Percentiles rank a stretch among this genome's conserved stretches.
phyloP scores from a whole-genome alignment of 208 protist species.

The Crithidia bombi region DNA sequence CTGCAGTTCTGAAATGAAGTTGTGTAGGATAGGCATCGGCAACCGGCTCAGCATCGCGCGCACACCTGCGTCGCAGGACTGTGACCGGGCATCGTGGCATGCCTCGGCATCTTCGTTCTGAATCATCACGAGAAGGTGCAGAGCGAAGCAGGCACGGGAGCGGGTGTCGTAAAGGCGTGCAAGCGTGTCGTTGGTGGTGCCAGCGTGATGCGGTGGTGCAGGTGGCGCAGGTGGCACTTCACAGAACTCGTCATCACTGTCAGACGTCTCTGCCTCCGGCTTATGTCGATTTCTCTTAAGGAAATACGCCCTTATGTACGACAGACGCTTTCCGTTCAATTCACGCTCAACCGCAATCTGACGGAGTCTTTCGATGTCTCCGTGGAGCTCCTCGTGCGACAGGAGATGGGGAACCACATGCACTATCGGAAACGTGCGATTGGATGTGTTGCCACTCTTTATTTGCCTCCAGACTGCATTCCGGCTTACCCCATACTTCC shows the following conservation, averaged over 20 bases:
- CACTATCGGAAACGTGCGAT: conserved; percentile 19
- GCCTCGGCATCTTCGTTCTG: conserved; percentile 14
- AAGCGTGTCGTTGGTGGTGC: conserved; percentile 8
- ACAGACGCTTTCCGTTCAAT: background rate
- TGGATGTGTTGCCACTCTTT: conserved; percentile 1
- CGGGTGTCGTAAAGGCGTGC: conserved; percentile 13
- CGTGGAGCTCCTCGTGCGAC: conserved; percentile 6
- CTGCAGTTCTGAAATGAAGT: conserved; percentile 17
- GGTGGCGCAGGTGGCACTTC: conserved; percentile 1
- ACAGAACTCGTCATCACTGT: conserved; percentile 2
- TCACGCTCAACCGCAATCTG: conserved; percentile 21
- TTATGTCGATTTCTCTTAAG: background rate
- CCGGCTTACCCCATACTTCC: conserved; percentile 4
- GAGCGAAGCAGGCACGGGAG: conserved; percentile 16
- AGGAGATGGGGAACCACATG: conserved; percentile 2
- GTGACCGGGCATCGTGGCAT: background rate
- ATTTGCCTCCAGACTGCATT: background rate
- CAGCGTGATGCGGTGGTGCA: background rate
- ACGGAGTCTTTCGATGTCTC: background rate
- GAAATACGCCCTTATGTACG: background rate
- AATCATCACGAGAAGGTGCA: conserved; percentile 24
- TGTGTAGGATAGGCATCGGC: conserved; percentile 32
- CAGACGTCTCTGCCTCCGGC: background rate
- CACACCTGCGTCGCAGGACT: background rate
- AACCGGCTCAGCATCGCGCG: conserved; percentile 21